These are phyloP conservation scores for Fraxinus quadrangulata DNA, from an alignment of 257 asterid genomes.

Conservation along the genomic window DNA sequence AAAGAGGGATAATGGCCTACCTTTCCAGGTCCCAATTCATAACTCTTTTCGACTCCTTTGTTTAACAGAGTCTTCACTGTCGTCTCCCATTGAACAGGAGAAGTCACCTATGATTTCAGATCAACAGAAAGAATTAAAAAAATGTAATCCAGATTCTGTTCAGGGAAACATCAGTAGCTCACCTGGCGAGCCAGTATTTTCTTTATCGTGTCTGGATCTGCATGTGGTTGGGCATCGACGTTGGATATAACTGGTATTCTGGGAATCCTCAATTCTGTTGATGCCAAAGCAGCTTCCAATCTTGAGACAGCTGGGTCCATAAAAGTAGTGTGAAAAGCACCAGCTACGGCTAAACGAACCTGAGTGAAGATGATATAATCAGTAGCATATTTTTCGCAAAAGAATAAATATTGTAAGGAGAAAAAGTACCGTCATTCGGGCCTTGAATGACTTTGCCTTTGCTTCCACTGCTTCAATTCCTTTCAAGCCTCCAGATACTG, in stretches of 20 bases:
- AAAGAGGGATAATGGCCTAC: conserved; percentile 12
- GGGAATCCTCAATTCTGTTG: conserved; percentile 70
- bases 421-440: conserved; percentile 79
- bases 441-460: conserved; percentile 93
- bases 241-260: conserved; percentile 94
- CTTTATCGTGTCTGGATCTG: conserved; percentile 57
- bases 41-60: conserved; percentile 48
- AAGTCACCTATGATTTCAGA: conserved; percentile 40
- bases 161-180: conserved; percentile 8
- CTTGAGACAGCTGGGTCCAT: conserved; percentile 96
- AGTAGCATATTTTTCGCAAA: conserved; percentile 9
- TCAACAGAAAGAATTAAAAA: background rate
- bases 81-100: conserved; percentile 63
- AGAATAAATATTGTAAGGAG: background rate
- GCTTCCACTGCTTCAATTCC: conserved; percentile 99
- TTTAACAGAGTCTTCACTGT: conserved; percentile 44
- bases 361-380: conserved; percentile 24
- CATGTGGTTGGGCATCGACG: conserved; percentile 76
- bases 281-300: conserved; percentile 82
- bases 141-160: background rate
- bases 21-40: conserved; percentile 93
- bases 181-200: conserved; percentile 91
- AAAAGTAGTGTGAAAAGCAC: conserved; percentile 92
- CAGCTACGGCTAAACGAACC: conserved; percentile 97
- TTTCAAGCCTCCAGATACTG: conserved; percentile 95